These are phyloP conservation scores for Wickerhamomyces strasburgensis DNA, from an alignment of 805 yeast species.

Conservation along the genomic window DNA sequence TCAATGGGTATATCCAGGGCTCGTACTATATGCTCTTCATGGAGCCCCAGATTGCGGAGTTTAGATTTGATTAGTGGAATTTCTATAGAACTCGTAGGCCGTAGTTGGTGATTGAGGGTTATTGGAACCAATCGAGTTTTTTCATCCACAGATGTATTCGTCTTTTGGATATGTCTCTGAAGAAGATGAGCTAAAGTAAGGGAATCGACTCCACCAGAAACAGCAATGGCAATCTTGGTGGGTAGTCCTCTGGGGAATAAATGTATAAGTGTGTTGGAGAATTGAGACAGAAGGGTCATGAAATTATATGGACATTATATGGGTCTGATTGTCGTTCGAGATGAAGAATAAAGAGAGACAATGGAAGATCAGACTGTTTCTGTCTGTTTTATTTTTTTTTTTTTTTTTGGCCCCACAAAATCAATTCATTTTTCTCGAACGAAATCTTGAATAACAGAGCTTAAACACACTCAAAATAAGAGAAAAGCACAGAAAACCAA, in stretches of 20 bases:
- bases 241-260: conserved; percentile 19
- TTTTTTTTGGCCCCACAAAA: too few species aligned
- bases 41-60: conserved; percentile 14
- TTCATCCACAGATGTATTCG: too few species aligned
- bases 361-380: too few species aligned
- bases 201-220: conserved; percentile 82
- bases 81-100: conserved; percentile 30
- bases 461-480: too few species aligned
- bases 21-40: conserved; percentile 27
- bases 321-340: too few species aligned
- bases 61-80: conserved; percentile 22
- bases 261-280: background rate
- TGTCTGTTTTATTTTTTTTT: too few species aligned
- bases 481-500: background rate
- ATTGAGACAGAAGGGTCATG: background rate
- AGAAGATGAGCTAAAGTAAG: conserved; percentile 59
- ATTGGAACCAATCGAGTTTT: conserved; percentile 43
- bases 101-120: conserved; percentile 60
- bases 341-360: too few species aligned
- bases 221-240: conserved; percentile 43
- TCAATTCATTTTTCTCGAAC: too few species aligned
- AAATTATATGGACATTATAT: too few species aligned
- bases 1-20: conserved; percentile 23
- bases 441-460: too few species aligned
- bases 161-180: conserved; percentile 28